These are phyloP conservation scores for Podaxis rugospora DNA, from an alignment of 768 basidiomycete species.

Conservation along the genomic window DNA sequence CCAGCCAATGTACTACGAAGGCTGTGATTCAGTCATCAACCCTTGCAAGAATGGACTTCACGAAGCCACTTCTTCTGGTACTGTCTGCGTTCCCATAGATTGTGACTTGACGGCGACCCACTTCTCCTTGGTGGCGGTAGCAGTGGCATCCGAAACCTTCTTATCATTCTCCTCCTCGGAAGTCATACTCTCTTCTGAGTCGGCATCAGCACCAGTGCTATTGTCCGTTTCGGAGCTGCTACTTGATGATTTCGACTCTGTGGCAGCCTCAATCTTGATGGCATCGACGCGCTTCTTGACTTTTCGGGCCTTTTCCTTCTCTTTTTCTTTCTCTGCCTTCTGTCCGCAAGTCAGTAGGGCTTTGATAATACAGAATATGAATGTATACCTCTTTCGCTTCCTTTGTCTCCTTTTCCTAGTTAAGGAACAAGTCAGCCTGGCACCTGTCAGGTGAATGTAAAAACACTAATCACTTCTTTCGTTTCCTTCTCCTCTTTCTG, in stretches of 20 bases:
- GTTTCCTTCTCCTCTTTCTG: conserved; percentile 19
- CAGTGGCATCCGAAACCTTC: conserved; percentile 23
- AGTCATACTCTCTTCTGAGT: conserved; percentile 71
- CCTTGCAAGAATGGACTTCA: neutral
- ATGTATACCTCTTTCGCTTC: conserved; percentile 49
- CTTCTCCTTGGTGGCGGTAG: conserved; percentile 51
- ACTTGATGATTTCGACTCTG: conserved; percentile 22
- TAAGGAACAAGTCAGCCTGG: neutral
- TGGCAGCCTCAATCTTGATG: conserved; percentile 35
- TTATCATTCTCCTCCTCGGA: conserved; percentile 68
- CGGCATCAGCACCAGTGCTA: conserved; percentile 62
- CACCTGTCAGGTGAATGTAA: neutral
- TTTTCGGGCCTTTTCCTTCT: conserved; percentile 25
- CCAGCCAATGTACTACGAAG: neutral
- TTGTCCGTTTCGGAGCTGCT: conserved; percentile 58
- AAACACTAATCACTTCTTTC: conserved; percentile 33
- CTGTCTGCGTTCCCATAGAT: conserved; percentile 12
- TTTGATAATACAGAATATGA: conserved; percentile 11
- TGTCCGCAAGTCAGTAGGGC: conserved; percentile 32
- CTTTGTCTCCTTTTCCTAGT: conserved; percentile 45
- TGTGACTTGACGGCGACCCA: conserved; percentile 74
- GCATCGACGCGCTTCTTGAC: conserved; percentile 37
- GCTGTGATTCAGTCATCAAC: neutral
- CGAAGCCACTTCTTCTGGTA: conserved; percentile 1
- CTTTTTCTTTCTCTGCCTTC: conserved; percentile 34